These are phyloP conservation scores for Blastomyces silverae DNA, from an alignment of 2,329 filamentous ascomycete species.

Conservation along the genomic window DNA sequence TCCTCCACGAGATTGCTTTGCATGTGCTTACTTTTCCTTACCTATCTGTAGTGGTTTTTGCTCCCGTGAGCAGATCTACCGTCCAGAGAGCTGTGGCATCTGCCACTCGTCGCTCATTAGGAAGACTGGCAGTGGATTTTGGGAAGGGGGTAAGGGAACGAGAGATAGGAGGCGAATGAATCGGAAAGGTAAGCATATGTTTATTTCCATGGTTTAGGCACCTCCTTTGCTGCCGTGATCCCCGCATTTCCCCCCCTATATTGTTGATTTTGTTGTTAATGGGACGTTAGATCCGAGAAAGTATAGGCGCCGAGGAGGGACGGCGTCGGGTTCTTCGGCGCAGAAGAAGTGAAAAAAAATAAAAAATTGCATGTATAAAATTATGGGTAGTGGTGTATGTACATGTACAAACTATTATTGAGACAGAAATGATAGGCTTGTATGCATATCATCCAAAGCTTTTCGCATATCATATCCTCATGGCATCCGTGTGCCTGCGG, in stretches of 20 bases:
- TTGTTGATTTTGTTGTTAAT: neutral
- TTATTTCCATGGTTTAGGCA: neutral
- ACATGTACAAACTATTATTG: neutral
- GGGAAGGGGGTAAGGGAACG: conserved; percentile 83
- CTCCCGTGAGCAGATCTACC: conserved; percentile 72
- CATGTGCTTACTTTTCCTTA: conserved; percentile 1
- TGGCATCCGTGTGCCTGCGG: neutral
- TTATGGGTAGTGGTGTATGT: neutral
- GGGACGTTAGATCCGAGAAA: conserved; percentile 57
- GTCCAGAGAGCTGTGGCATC: conserved; percentile 65
- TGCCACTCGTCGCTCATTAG: conserved; percentile 66
- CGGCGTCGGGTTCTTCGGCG: conserved; percentile 23
- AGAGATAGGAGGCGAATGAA: conserved; percentile 65
- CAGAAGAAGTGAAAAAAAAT: conserved; percentile 11
- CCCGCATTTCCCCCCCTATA: neutral
- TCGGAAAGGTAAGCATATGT: conserved; percentile 48
- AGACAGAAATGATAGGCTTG: neutral
- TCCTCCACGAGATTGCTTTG: conserved; percentile 1
- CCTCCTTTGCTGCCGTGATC: too few relatives aligned
- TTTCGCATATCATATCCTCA: neutral
- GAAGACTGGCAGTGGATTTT: conserved; percentile 63
- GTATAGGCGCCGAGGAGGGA: conserved; percentile 55
- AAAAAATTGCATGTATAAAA: neutral
- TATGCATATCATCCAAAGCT: neutral
- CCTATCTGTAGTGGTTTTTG: conserved; percentile 54